phyloP scores from a whole-genome alignment of 106 monocot species.

The Dioscorea dumetorum region DNA sequence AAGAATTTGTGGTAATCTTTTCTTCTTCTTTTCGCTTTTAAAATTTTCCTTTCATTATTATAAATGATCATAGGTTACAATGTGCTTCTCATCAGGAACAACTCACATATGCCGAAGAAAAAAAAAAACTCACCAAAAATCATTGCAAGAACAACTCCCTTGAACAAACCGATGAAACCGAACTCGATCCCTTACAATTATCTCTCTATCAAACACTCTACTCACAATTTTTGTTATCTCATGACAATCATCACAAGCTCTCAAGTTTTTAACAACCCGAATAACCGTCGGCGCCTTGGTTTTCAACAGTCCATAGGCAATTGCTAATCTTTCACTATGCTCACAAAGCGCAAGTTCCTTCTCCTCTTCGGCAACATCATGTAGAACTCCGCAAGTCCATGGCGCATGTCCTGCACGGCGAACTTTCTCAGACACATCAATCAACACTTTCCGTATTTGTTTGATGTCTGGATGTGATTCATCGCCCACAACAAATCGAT shows the following conservation, averaged over 20 bases:
- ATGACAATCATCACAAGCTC: conserved; percentile 81
- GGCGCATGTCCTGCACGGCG: conserved; percentile 58
- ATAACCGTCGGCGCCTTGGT: conserved; percentile 46
- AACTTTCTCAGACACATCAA: conserved; percentile 47
- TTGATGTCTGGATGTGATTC: conserved; percentile 71
- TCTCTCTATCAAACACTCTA: conserved; percentile 58
- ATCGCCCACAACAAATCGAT: conserved; percentile 67
- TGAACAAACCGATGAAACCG: conserved; percentile 67
- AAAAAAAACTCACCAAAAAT: conserved; percentile 68
- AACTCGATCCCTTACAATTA: conserved; percentile 76
- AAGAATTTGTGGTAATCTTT: too few relatives aligned
- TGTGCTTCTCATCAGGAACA: too few relatives aligned
- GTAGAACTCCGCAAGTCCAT: conserved; percentile 52
- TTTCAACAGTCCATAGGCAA: conserved; percentile 79
- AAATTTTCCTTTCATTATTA: too few relatives aligned
- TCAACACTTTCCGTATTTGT: conserved; percentile 52
- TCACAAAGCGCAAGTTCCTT: conserved; percentile 78
- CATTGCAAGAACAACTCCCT: conserved; percentile 76
- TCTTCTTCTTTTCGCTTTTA: too few relatives aligned
- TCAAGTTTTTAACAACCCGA: conserved; percentile 80
- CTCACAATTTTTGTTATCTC: conserved; percentile 86
- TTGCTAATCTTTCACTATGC: conserved; percentile 93
- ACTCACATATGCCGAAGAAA: neutral
- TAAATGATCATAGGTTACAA: too few relatives aligned
- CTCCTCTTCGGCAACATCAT: conserved; percentile 90